Conservation (phyloP, 192 early-diverging fungal species). For the Mortierella claussenii region DNA sequence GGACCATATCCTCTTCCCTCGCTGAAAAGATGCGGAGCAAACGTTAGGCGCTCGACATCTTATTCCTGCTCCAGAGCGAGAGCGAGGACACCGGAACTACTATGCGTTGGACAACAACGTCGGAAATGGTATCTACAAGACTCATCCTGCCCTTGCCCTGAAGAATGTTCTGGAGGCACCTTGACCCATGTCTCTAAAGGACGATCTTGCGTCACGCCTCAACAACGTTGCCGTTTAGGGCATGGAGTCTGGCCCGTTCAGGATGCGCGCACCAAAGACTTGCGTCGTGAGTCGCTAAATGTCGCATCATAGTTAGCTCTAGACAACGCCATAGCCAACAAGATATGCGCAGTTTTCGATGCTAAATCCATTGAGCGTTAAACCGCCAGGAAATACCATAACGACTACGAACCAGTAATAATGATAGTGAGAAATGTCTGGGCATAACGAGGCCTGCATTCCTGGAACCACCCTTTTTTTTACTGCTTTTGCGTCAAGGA, state of each 20-base stretch:
- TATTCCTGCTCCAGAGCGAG: neutral
- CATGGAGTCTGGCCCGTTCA: neutral
- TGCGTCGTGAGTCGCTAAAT: no score
- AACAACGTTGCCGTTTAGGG: neutral
- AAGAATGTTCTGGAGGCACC: neutral
- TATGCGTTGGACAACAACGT: neutral
- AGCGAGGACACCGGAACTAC: neutral
- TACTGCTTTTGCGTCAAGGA: no score
- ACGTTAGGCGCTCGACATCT: neutral
- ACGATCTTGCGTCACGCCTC: neutral
- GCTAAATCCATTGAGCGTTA: no score
- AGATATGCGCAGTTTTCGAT: no score
- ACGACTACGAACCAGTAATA: no score
- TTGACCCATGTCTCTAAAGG: neutral
- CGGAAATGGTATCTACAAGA: neutral
- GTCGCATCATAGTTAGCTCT: no score
- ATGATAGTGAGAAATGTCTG: no score
- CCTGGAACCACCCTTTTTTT: no score
- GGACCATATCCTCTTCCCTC: neutral
- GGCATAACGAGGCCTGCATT: no score
- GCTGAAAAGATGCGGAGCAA: neutral
- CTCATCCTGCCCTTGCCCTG: conserved; percentile 6
- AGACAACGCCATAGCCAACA: no score
- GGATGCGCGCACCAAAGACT: neutral
- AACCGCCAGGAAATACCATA: no score